phyloP scores from a whole-genome alignment of 2,329 filamentous ascomycete species.

The Colletotrichum coccodes region DNA sequence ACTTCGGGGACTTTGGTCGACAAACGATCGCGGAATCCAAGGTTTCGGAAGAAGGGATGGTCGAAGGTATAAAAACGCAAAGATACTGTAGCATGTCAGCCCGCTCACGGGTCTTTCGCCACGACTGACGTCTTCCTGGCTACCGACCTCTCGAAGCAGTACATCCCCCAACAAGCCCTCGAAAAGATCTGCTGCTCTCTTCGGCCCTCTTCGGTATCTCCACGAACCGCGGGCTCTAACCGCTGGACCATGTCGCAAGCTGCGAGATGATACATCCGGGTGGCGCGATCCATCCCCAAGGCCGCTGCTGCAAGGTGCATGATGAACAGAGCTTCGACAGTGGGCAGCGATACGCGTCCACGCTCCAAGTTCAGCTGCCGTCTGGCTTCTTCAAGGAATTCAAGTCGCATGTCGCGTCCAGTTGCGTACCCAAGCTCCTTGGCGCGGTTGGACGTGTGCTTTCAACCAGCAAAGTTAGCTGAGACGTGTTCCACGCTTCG shows the following conservation, averaged over 20 bases:
- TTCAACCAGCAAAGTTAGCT: background rate
- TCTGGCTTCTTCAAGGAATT: slow-evolving; percentile 39
- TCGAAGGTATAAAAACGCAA: background rate
- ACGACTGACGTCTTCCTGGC: background rate
- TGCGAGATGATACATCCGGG: slow-evolving; percentile 36
- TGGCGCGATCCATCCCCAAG: slow-evolving; percentile 23
- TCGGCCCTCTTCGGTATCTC: background rate
- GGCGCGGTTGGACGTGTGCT: slow-evolving; percentile 37
- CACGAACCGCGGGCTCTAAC: background rate
- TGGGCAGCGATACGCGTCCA: slow-evolving; percentile 33
- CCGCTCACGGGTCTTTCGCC: background rate
- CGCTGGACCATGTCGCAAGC: slow-evolving; percentile 35
- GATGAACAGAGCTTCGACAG: slow-evolving; percentile 37
- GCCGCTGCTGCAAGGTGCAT: slow-evolving; percentile 33
- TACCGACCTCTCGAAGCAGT: slow-evolving; percentile 35
- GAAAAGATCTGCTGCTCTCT: slow-evolving; percentile 17
- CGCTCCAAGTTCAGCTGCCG: slow-evolving; percentile 36
- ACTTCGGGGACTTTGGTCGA: background rate
- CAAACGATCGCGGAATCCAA: background rate
- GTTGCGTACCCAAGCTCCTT: slow-evolving; percentile 30
- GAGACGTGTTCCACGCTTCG: background rate
- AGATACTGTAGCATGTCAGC: background rate
- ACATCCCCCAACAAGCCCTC: slow-evolving; percentile 34
- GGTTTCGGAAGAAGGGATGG: background rate
- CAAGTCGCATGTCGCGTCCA: slow-evolving; percentile 29